Percentiles rank a stretch among this genome's conserved stretches.
phyloP scores from a whole-genome alignment of 371 early-diverging fungal genomes.

The Chytridium lagenaria region DNA sequence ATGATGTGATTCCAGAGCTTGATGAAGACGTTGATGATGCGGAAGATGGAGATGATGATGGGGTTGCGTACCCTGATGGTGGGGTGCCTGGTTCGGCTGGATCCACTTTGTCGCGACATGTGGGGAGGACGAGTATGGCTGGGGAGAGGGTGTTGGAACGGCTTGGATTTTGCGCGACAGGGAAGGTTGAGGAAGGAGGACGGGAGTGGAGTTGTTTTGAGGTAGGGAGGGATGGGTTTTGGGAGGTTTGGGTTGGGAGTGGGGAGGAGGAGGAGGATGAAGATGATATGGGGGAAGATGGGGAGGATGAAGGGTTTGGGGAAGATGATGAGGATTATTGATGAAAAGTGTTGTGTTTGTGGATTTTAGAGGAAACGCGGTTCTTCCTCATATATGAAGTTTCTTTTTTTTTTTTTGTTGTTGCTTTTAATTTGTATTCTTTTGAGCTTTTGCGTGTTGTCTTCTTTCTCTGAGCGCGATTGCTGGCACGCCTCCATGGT shows the following conservation, averaged over 20 bases:
- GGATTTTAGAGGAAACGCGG: too few species aligned
- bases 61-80: neutral
- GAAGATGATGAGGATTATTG: too few species aligned
- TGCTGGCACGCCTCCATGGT: too few species aligned
- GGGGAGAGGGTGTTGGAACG: neutral
- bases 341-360: too few species aligned
- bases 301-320: too few species aligned
- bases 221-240: neutral
- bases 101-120: neutral
- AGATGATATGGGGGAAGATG: too few species aligned
- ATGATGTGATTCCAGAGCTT: neutral
- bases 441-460: too few species aligned
- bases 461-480: too few species aligned
- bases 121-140: neutral
- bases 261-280: neutral
- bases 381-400: too few species aligned
- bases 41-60: neutral
- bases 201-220: neutral
- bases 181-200: neutral
- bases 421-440: too few species aligned
- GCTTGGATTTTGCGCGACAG: neutral
- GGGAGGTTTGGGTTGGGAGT: neutral
- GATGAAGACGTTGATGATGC: neutral
- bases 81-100: neutral
- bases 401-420: too few species aligned